Evolutionary conservation across 139 green algal genomes (phyloP).

Genomic region (Micromonas pusilla): DNA sequence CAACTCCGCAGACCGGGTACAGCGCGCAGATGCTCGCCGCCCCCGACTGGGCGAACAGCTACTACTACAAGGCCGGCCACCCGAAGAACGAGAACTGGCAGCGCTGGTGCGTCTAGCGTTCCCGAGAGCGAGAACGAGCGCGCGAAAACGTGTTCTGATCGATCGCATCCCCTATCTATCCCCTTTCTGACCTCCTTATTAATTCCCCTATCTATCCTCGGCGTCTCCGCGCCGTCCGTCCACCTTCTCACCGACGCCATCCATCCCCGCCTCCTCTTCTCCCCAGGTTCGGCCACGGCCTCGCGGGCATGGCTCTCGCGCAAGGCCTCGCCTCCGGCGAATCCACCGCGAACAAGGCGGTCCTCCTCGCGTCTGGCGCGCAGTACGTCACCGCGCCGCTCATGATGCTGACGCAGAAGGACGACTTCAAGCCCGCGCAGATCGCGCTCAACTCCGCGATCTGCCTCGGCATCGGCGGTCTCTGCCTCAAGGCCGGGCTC

Average conservation of each 20-base stretch:
- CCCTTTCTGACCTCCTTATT: not conserved
- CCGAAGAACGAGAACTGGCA: not conserved
- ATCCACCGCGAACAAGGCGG: not conserved
- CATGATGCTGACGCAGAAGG: conserved; percentile 8
- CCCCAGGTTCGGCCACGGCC: not conserved
- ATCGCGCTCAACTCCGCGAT: not conserved
- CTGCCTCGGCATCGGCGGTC: not conserved
- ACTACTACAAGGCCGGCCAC: not conserved
- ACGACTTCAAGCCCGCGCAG: conserved; percentile 12
- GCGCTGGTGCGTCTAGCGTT: not conserved
- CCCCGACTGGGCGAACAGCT: not conserved
- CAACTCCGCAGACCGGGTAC: not conserved
- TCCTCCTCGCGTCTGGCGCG: not conserved
- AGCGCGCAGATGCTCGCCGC: conserved; percentile 13
- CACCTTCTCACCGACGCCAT: too few relatives aligned
- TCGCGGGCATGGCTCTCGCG: not conserved
- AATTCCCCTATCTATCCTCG: not conserved
- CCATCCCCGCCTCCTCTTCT: too few relatives aligned
- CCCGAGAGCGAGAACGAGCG: too few relatives aligned
- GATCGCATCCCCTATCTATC: not conserved
- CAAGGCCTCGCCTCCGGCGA: not conserved
- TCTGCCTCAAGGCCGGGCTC: not conserved
- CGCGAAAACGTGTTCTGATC: too few relatives aligned
- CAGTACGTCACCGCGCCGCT: not conserved
- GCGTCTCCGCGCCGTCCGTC: too few relatives aligned